These are phyloP conservation scores for Neurospora intermedia DNA, from an alignment of 495 filamentous ascomycete genomes.

Conservation along the genomic window DNA sequence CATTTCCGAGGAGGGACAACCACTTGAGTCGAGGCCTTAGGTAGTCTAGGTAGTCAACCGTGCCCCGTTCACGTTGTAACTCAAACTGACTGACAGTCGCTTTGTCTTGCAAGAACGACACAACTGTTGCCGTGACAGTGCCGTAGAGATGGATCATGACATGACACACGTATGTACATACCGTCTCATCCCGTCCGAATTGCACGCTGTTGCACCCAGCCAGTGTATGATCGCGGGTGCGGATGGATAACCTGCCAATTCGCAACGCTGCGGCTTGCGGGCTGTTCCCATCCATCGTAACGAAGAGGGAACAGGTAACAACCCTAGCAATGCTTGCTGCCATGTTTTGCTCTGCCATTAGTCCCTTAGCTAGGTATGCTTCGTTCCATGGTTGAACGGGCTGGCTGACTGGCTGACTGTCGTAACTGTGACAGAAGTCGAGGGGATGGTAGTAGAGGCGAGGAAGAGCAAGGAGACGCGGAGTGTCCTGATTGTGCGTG, in stretches of 20 bases:
- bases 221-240: neutral
- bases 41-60: neutral
- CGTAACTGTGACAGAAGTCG: neutral
- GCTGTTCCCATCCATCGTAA: neutral
- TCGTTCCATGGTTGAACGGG: neutral
- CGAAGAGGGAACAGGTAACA: neutral
- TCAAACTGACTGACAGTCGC: neutral
- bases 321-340: neutral
- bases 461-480: neutral
- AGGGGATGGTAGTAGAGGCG: neutral
- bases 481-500: neutral
- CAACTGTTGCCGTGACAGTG: neutral
- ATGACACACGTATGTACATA: neutral
- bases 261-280: neutral
- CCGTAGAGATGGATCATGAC: neutral
- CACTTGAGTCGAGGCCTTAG: neutral
- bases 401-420: neutral
- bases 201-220: neutral
- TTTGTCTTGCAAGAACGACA: neutral
- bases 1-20: neutral
- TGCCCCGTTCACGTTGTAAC: neutral
- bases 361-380: neutral
- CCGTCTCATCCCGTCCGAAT: neutral
- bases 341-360: neutral
- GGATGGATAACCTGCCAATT: neutral